A percentile compares a stretch with the other conserved stretches of the same genome.
Conservation (phyloP, 2,329 filamentous ascomycete species). For the Dryadomyces quercivorus region DNA sequence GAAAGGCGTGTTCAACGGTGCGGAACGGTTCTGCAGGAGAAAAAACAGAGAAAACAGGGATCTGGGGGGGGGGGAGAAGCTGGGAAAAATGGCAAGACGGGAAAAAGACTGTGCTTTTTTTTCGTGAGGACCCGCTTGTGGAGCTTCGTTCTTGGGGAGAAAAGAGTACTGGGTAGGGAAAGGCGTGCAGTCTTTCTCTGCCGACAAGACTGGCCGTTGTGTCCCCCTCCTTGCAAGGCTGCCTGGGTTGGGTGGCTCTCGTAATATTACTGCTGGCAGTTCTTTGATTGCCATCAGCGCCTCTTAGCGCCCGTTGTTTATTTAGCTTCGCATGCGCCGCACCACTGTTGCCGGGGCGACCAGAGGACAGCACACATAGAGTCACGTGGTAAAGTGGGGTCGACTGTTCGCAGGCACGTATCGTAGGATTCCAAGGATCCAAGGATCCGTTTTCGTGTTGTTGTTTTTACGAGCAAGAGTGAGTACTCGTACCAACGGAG, state of each 20-base stretch:
- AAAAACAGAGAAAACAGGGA: neutral
- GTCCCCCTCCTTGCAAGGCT: neutral
- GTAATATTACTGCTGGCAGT: neutral
- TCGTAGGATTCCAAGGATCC: too few species aligned
- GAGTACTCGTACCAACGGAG: too few species aligned
- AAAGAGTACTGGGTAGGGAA: neutral
- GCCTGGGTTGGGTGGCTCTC: neutral
- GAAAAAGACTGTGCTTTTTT: neutral
- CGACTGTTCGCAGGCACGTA: too few species aligned
- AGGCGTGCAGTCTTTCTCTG: neutral
- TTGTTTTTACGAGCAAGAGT: too few species aligned
- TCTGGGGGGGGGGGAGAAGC: neutral
- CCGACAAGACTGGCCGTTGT: neutral
- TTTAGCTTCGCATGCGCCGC: neutral
- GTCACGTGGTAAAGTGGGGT: neutral
- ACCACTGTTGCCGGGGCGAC: neutral
- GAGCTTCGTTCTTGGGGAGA: neutral
- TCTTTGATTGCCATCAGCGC: neutral
- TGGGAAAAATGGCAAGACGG: neutral
- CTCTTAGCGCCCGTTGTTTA: neutral
- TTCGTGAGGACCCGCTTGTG: neutral
- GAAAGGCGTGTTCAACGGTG: too few species aligned
- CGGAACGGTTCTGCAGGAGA: neutral
- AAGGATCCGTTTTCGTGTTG: too few species aligned
- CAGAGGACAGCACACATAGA: neutral